Percentiles rank a stretch among this genome's conserved stretches.
These are phyloP conservation scores for Lathyrus sativus DNA, from an alignment of 306 rosid species.

Conservation along the genomic window DNA sequence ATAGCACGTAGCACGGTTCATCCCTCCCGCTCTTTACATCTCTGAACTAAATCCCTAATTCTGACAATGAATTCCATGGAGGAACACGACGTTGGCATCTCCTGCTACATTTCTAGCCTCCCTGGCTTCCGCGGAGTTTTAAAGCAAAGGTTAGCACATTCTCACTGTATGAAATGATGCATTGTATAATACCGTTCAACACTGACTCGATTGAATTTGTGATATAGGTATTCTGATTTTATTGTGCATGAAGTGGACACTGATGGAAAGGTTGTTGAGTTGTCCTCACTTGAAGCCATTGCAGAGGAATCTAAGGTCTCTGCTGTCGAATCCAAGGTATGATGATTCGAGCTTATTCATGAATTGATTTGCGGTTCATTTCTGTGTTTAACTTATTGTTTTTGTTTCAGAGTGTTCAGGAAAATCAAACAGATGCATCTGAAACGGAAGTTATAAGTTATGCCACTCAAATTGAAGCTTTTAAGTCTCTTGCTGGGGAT, in stretches of 20 bases:
- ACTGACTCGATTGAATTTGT: constrained; percentile 32
- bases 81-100: constrained; percentile 81
- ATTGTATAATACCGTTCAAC: constrained; percentile 11
- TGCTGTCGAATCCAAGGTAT: constrained; percentile 44
- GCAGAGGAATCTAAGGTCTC: constrained; percentile 27
- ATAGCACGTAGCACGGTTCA: constrained; percentile 16
- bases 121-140: constrained; percentile 91
- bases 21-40: constrained; percentile 1
- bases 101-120: constrained; percentile 75
- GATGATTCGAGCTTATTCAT: not conserved
- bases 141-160: constrained; percentile 70
- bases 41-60: constrained; percentile 54
- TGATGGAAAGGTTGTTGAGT: constrained; percentile 67
- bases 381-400: constrained; percentile 14
- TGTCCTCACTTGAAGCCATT: constrained; percentile 71
- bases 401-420: constrained; percentile 51
- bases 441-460: constrained; percentile 48
- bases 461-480: constrained; percentile 67
- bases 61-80: constrained; percentile 54
- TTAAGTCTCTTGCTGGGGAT: constrained; percentile 72
- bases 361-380: not conserved
- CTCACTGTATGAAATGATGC: not conserved
- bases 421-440: constrained; percentile 34
- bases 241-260: constrained; percentile 89
- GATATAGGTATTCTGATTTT: constrained; percentile 84